Conservation (phyloP, 75 land plant species). For the Sequoiadendron giganteum region DNA sequence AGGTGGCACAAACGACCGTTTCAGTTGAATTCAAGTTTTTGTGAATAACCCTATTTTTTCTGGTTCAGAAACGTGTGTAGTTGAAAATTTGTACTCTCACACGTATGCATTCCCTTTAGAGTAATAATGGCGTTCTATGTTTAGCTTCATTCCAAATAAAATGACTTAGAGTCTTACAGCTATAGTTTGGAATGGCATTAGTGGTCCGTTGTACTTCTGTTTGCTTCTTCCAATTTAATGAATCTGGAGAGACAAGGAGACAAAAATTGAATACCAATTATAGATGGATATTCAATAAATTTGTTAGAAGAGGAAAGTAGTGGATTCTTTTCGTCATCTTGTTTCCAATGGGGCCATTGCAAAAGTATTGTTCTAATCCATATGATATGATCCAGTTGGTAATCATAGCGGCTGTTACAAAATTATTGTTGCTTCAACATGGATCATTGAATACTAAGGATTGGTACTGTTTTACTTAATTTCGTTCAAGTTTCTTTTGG, state of each 20-base stretch:
- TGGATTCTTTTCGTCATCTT: neutral
- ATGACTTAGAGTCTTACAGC: neutral
- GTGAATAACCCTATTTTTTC: neutral
- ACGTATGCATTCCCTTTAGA: neutral
- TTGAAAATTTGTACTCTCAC: neutral
- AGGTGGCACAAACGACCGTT: neutral
- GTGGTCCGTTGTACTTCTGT: neutral
- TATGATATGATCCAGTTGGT: too few relatives aligned
- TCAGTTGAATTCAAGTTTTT: neutral
- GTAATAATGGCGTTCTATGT: neutral
- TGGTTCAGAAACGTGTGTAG: neutral
- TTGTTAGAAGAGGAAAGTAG: neutral
- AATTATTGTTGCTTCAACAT: too few relatives aligned
- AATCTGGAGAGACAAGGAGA: neutral
- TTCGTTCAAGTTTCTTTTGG: too few relatives aligned
- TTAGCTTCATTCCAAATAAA: conserved; percentile 7
- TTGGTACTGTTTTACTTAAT: too few relatives aligned
- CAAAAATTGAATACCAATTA: neutral
- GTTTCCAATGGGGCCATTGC: neutral
- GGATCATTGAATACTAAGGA: too few relatives aligned
- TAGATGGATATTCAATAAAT: neutral
- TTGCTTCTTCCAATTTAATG: neutral
- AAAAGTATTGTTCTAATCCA: too few relatives aligned
- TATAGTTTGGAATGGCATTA: neutral
- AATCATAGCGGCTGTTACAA: too few relatives aligned